Conservation (phyloP, 2,329 filamentous ascomycete species). For the Emergomyces orientalis region DNA sequence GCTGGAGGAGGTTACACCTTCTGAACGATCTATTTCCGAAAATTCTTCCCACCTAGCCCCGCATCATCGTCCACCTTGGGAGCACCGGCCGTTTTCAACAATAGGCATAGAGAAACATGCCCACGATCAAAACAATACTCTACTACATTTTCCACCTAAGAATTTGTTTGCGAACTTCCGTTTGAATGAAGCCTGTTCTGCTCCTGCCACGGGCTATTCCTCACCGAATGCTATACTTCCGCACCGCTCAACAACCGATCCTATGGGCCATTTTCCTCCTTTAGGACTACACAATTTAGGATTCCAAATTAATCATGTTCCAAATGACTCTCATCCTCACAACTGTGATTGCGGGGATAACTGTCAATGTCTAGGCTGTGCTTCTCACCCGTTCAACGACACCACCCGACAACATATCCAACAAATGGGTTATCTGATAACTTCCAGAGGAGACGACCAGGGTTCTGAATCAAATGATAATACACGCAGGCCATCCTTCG, state of each 20-base stretch:
- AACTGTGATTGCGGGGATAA: constrained; percentile 36
- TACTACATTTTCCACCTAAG: neutral
- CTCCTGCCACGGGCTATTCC: constrained; percentile 6
- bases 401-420: constrained; percentile 38
- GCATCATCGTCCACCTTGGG: neutral
- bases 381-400: constrained; percentile 39
- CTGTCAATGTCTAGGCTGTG: constrained; percentile 40
- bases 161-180: neutral
- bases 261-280: neutral
- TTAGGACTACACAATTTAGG: neutral
- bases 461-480: constrained; percentile 17
- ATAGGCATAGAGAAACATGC: neutral
- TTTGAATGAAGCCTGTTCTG: neutral
- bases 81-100: neutral
- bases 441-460: constrained; percentile 25
- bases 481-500: constrained; percentile 19
- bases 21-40: neutral
- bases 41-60: neutral
- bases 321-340: neutral
- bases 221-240: neutral
- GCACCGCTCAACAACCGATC: neutral
- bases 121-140: neutral
- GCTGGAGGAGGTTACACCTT: neutral
- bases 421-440: constrained; percentile 38
- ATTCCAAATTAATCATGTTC: neutral